Evolutionary conservation across 139 green algal species (phyloP).

Genomic region (Ettlia oleoabundans): DNA sequence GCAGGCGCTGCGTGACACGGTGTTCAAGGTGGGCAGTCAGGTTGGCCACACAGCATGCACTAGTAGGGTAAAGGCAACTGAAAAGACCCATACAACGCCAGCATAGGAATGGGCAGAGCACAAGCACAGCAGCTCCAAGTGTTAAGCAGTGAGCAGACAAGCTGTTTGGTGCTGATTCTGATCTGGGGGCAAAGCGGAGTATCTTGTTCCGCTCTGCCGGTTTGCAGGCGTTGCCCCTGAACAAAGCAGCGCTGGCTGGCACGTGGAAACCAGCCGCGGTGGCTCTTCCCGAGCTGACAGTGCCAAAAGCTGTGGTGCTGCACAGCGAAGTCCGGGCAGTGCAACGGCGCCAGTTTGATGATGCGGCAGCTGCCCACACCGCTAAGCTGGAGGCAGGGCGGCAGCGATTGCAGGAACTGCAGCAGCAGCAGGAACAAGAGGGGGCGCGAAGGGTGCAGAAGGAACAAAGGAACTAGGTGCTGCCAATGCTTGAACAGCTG

Average conservation of each 20-base stretch:
- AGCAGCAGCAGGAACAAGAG: constrained; percentile 45
- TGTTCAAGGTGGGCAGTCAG: constrained; percentile 69
- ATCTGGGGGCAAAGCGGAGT: background rate
- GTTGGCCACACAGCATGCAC: no score
- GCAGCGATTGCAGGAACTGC: constrained; percentile 28
- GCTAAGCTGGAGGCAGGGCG: constrained; percentile 44
- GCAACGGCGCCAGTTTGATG: constrained; percentile 56
- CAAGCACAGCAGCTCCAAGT: no score
- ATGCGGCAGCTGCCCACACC: constrained; percentile 42
- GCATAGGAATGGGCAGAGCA: no score
- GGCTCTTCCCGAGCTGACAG: constrained; percentile 44
- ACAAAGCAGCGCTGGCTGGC: constrained; percentile 32
- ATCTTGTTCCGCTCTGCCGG: background rate
- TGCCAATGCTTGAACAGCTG: constrained; percentile 3
- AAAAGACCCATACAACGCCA: no score
- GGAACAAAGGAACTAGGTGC: constrained; percentile 40
- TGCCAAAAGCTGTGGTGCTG: constrained; percentile 50
- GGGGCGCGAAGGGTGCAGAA: constrained; percentile 40
- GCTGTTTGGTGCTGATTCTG: background rate
- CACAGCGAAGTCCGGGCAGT: constrained; percentile 41
- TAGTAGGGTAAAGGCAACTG: no score
- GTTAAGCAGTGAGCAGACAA: no score
- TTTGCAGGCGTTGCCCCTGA: constrained; percentile 54
- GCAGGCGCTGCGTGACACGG: constrained; percentile 40
- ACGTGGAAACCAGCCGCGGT: constrained; percentile 39